Base-by-base conservation (phyloP, 352 stramenopile species). In the Phytopythium sindhum region DNA sequence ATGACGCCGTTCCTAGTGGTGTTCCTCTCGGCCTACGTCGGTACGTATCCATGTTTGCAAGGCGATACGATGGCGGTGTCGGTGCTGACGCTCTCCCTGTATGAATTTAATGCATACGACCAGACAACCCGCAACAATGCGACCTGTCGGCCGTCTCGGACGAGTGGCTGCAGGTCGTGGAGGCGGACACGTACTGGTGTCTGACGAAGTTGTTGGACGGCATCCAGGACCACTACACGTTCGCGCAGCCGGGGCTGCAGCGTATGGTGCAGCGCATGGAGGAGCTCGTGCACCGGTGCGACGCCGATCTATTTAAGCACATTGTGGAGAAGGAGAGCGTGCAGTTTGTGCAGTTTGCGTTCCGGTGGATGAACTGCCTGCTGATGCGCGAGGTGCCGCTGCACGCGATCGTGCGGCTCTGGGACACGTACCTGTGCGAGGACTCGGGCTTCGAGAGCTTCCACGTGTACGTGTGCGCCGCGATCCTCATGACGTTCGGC, bases 321-420 rank as follows among this genome's bases (percentile, higher is more conserved):
- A 92, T 95, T 63, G 87, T 99, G 19, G 79, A 96, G 67, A 80
- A 86, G 9, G 89, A 97, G 57, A 93, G 83, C 19, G 92, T 99
- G 66, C 89, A 98, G 72, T 99, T 99, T 73, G 95, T 99, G 54
- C 97, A 99, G 82, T 99, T 99, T 78, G 96, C 97, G 23, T 99
- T 99, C 76, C 98, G 98, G 47, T 99, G 98, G 97, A 99, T 99
- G 95, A 99, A 99, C 84, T 99, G 98, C 75, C 76, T 99, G 55
- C 84, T 99, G 42, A 93, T 99, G 75, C 85, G 98, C 39, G 98
- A 99, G 73, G 91, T 99, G 53, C 90, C 89, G 57, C 74, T 99
- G 50, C 67, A 88, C 65, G 94, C 92, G 62, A 98, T 99, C 51
- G 88, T 99, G 39, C 91, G 98, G 37, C 81, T 99, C 33, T 99